Base-by-base conservation (phyloP, 176 grass and related monocot species). In the Juncus inflexus region DNA sequence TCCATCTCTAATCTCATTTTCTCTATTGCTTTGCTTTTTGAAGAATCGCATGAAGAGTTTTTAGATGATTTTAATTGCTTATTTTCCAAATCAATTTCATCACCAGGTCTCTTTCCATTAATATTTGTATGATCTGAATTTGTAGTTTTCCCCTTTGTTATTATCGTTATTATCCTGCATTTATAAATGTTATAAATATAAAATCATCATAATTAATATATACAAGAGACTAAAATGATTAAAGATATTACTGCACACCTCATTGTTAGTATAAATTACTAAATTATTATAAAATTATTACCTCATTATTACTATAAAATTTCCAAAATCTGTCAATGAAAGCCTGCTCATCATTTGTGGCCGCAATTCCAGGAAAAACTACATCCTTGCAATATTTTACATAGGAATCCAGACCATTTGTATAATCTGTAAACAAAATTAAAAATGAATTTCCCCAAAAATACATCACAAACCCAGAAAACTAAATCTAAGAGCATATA, bases 381-480 rank as follows among this genome's bases (percentile, higher is more conserved):
- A 85, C 62, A 60, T 96, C 86, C 53, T 82, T 77, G 76, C 76
- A 96, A 58, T 96, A 96, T 15, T 76, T 96, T 66, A 96, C 65
- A 85, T 87, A 96, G 15, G 87, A 85, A 19, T 35, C 71, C 54
- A 90, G 62, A 28, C 90, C 91, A 62, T 65, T 83, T 8, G 81
- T 84, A 78, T 90, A 87, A 38, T 90, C 91, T 96, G 70, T 63
- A 65, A 19, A 79, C 52, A 74, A 45, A 19, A 61, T 12, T 13
- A 58, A 56, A 42, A 59, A 63, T 53, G 54, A 52, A 52, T 55
- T 47, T 47, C 9, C 9, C 9, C 9, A 6, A 5, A 65, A 28
- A 55, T 75, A 45, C 57, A 53, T 50, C 1, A 61, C 40, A 53
- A 47, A 28, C 19, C 19, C 19, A 28, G 1, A 28, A 28, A 62